Evolutionary conservation across 306 rosid species (phyloP), one percentile per base, ranked within the genome.

Genomic region (Lagenaria siceraria): DNA sequence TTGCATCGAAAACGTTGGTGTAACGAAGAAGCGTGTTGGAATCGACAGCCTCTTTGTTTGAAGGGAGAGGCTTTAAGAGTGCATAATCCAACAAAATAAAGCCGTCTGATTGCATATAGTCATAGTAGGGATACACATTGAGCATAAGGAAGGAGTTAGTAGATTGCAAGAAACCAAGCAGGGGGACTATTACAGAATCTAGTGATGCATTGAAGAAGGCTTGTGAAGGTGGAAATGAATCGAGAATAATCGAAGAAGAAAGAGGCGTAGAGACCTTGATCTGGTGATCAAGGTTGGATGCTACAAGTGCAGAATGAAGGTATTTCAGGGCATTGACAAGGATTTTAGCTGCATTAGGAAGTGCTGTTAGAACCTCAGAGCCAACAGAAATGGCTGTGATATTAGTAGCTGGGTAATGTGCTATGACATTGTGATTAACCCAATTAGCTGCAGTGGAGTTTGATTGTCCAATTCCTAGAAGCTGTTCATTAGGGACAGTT

Each of bases 171-270:
- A 93, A 88, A n/a, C 88, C 84, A 43, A 93, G 96, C 84, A 93
- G 33, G 62, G 98, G 97, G 77, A 88, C 87, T 85, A 88, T 80
- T 42, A 93, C 97, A 0, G 92, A 87, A 62, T 89, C 82, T 93
- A 96, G 90, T 17, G 98, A 80, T 29, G 88, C 88, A 61, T 93
- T 93, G 80, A 93, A 91, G 87, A 89, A 91, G 29, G 98, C 98
- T 71, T 93, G 97, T 14, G 98, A 93, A 59, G 98, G 98, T 14
- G 98, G 98, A 83, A 93, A 93, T 14, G 98, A 93, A 82, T 89
- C 97, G 1, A 93, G 92, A 78, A 93, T 88, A 76, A 93, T 77
- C 77, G 98, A 88, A 36, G 98, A 87, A n/a, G 98, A 76, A 80
- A 88, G 93, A 14, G 98, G 93, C 9, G 85, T 93, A 6, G 98